Evolutionary conservation across 148 eudicot genomes (phyloP), one percentile per base, ranked within the genome.

Genomic region (Chenopodium berlandieri): DNA sequence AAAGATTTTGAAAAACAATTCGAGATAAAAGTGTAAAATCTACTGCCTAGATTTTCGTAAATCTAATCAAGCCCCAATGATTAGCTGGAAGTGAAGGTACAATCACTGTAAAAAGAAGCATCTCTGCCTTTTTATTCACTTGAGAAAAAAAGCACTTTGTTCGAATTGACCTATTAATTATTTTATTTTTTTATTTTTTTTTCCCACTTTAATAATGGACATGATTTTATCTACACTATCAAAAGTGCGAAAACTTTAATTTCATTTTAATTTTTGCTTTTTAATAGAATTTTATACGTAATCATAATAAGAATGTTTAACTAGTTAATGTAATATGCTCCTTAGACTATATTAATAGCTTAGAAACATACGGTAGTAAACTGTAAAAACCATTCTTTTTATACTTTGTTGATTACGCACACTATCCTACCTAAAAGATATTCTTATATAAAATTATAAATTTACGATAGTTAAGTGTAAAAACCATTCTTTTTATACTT

Each of bases 11-110:
- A 1, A 54, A 16, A 50, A 75, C 0, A 3, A 52, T 27, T 10
- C n/a, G 11, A 17, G 50, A 25, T 7, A 75, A 40, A 40, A 40
- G 44, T 9, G 1, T 23, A 25, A 23, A 74, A 40, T 50, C 16
- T 25, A 67, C 0, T 13, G 32, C 71, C 71, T 67, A 67, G 37
- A 67, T 67, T 27, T 67, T 56, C 22, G 20, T 17, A 27, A 14
- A 22, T 69, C 62, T 64, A 37, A 80, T 80, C 71, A 73, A 58
- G 31, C 71, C n/a, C 71, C 72, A 80, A 80, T 73, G 78, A 80
- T 80, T 73, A 80, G 77, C 70, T 37, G 16, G 16, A 3, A 12
- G 37, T 37, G 16, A 40, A 62, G 64, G 34, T 80, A 44, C 34
- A 46, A 10, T n/a, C 6, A 66, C 47, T 10, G 73, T 44, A 68